Conservation (phyloP, 768 basidiomycete genomes). For the Phaffia tasmanica region DNA sequence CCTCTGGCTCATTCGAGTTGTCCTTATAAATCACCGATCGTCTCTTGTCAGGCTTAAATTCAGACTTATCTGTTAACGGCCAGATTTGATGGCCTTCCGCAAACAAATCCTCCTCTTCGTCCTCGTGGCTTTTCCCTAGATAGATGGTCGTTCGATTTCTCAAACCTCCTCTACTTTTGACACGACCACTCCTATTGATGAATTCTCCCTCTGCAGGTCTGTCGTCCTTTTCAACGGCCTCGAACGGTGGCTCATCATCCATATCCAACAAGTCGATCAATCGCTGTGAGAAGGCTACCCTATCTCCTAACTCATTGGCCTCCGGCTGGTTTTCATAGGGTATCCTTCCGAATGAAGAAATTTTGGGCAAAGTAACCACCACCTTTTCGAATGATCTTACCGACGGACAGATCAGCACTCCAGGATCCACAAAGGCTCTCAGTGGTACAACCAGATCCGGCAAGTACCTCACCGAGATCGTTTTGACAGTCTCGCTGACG, state of each 20-base stretch:
- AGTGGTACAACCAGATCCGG: not conserved
- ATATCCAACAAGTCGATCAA: conserved; percentile 21
- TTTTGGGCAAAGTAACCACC: too few species aligned
- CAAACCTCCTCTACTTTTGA: not conserved
- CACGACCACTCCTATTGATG: too few species aligned
- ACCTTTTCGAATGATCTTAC: not conserved
- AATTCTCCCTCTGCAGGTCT: not conserved
- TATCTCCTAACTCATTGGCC: conserved; percentile 4
- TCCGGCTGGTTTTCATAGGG: conserved; percentile 9
- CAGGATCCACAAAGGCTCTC: too few species aligned
- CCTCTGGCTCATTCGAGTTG: not conserved
- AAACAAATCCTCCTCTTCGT: not conserved
- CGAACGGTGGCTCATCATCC: not conserved
- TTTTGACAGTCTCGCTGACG: conserved; percentile 6
- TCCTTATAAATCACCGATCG: not conserved
- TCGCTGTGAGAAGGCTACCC: conserved; percentile 23
- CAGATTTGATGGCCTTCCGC: conserved; percentile 1
- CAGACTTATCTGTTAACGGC: not conserved
- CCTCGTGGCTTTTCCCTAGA: not conserved
- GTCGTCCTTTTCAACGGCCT: not conserved
- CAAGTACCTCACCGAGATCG: conserved; percentile 24
- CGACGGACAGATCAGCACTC: too few species aligned
- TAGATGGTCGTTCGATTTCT: not conserved
- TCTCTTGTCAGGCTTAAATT: not conserved
- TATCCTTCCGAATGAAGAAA: not conserved